Evolutionary conservation across 2,329 filamentous ascomycete genomes (phyloP), one percentile per base, ranked within the genome.

Genomic region (Aspergillus ibericus): DNA sequence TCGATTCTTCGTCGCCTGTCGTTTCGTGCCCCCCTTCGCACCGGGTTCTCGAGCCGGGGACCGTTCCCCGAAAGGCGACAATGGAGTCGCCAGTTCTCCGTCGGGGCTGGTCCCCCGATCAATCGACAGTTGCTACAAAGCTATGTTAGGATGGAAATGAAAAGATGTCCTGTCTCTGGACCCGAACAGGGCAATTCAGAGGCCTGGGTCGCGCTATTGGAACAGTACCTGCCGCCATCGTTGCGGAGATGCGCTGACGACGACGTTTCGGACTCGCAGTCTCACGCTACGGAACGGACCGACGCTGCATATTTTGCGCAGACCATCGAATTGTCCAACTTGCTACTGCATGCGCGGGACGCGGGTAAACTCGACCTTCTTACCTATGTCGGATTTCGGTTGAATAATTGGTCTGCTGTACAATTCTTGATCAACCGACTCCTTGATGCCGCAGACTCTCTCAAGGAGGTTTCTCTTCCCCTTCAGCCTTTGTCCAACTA

Each of bases 331-430:
- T 59, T 79, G 56, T 63, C 73, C 29, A 66, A 66, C 12, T 60
- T 75, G 16, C 61, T 78, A 34, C 68, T 57, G 46, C 59, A 70
- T 54, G 72, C 74, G 10, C 71, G 72, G 32, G 55, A 44, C 12
- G 50, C 65, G 20, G 63, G 61, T 15, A 59, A 69, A 22, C 40
- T 75, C 9, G 74, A 80, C 64, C 64, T 80, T 34, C 60, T 81
- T 38, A 65, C 66, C 10, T 72, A 77, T 59, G 63, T 80, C 52
- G 77, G 76, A 1, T 73, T 78, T 44, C 65, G 69, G 16, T 62
- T 74, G 58, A 69, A 72, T 25, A 72, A 77, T 60, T 78, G 78
- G 75, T 63, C 74, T 53, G 74, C 72, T 15, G 77, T 78, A 27
- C 62, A 77, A 54, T 67, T 70, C 48, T 63, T 80, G 9, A 65